phyloP scores from a whole-genome alignment of 148 eudicot genomes.

The Oxyria digyna region DNA sequence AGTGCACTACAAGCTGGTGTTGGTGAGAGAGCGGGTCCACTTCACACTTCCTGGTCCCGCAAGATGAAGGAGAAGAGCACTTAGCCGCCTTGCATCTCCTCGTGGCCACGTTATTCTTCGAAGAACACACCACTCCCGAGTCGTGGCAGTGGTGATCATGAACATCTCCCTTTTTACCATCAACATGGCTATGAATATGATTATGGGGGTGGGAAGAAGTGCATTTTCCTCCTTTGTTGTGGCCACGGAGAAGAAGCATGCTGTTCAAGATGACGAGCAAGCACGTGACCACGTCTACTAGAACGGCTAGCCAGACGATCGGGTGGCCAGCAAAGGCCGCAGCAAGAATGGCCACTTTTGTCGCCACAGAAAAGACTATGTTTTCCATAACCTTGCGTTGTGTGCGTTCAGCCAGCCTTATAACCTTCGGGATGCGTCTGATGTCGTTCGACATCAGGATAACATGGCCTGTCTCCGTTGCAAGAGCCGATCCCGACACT shows the following conservation, averaged over 20 bases:
- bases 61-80: neutral
- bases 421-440: conserved; percentile 48
- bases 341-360: conserved; percentile 50
- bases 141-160: conserved; percentile 3
- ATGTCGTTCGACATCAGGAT: conserved; percentile 88
- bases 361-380: conserved; percentile 39
- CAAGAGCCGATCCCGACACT: conserved; percentile 84
- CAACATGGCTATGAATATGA: neutral
- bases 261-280: conserved; percentile 74
- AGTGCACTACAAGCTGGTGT: neutral
- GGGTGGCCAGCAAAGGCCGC: conserved; percentile 73
- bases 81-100: conserved; percentile 2
- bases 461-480: conserved; percentile 74
- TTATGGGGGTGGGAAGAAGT: conserved; percentile 12
- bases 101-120: neutral
- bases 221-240: conserved; percentile 13
- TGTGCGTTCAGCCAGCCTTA: conserved; percentile 44
- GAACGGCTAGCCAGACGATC: conserved; percentile 85
- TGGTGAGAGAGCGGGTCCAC: neutral
- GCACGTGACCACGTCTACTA: conserved; percentile 69
- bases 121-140: neutral
- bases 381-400: conserved; percentile 55
- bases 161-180: conserved; percentile 1
- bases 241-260: conserved; percentile 56
- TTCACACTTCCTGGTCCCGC: neutral